A percentile compares a stretch with the other conserved stretches of the same genome.
phyloP scores from a whole-genome alignment of 2,329 filamentous ascomycete genomes.

The Colletotrichum limetticola region DNA sequence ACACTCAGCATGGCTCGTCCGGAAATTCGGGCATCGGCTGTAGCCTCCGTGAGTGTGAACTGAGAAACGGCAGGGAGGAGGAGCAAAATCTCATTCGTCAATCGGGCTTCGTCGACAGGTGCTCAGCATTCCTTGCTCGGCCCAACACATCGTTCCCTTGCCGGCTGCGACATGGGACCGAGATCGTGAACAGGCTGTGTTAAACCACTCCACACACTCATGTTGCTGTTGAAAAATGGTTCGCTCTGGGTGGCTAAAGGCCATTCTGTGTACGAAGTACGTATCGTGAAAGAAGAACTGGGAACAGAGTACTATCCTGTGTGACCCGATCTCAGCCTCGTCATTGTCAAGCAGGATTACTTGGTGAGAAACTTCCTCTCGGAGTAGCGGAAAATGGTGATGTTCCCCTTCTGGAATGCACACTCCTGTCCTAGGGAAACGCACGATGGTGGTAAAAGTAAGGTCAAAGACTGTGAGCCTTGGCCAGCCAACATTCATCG shows the following conservation, averaged over 20 bases:
- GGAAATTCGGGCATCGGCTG: not conserved
- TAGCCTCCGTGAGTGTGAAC: not conserved
- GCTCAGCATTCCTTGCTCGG: not conserved
- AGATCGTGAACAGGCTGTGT: slow-evolving; percentile 1
- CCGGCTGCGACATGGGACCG: not conserved
- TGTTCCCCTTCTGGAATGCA: slow-evolving; percentile 20
- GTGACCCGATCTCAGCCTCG: slow-evolving; percentile 7
- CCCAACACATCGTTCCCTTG: not conserved
- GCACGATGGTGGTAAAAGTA: not conserved
- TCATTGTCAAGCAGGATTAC: not conserved
- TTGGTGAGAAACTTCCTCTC: not conserved
- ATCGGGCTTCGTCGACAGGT: not conserved
- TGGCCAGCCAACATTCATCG: not conserved
- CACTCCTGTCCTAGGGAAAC: slow-evolving; percentile 1
- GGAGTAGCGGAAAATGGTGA: not conserved
- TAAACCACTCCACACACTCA: not conserved
- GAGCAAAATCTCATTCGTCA: not conserved
- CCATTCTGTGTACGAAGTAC: not conserved
- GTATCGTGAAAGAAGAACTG: not conserved
- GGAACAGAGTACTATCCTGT: not conserved
- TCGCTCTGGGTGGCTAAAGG: not conserved
- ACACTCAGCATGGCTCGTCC: not conserved
- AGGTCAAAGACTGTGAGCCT: slow-evolving; percentile 3
- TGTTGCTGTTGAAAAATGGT: slow-evolving; percentile 1
- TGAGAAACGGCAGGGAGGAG: not conserved